Percentiles rank a stretch among this genome's conserved stretches.
Evolutionary conservation across 768 basidiomycete genomes (phyloP).

Genomic region (Russula vinacea): DNA sequence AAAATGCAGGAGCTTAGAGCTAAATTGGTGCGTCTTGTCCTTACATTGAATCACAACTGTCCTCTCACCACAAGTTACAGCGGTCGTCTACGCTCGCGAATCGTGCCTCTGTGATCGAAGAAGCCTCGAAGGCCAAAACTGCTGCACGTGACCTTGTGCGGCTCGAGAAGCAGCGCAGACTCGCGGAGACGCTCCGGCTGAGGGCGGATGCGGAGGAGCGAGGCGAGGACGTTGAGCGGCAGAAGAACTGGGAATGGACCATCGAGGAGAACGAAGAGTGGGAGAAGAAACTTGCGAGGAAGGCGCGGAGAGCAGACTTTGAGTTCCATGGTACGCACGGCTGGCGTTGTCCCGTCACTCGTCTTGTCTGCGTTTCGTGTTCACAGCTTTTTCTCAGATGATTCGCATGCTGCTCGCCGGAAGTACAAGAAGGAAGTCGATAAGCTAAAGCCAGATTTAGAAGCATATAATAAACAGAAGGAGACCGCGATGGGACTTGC

Average conservation of each 20-base stretch:
- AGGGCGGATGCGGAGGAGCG: constrained; percentile 87
- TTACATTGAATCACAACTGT: background rate
- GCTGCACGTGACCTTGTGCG: constrained; percentile 77
- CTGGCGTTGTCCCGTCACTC: constrained; percentile 19
- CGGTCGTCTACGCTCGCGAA: constrained; percentile 78
- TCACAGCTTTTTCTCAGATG: constrained; percentile 51
- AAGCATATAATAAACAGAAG: constrained; percentile 85
- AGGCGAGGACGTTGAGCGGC: constrained; percentile 88
- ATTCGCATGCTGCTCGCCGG: constrained; percentile 81
- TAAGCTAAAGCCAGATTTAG: constrained; percentile 81
- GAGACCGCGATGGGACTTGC: constrained; percentile 75
- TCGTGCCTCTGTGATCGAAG: constrained; percentile 79
- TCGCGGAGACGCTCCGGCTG: constrained; percentile 79
- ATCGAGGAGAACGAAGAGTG: constrained; percentile 95
- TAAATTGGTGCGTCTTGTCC: constrained; percentile 19
- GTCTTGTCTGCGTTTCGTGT: constrained; percentile 2
- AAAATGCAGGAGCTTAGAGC: constrained; percentile 27
- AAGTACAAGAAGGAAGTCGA: constrained; percentile 92
- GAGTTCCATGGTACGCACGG: constrained; percentile 88
- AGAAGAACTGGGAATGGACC: constrained; percentile 93
- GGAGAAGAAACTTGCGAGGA: constrained; percentile 86
- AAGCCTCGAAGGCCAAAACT: constrained; percentile 72
- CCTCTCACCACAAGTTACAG: constrained; percentile 39
- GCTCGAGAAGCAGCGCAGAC: constrained; percentile 83
- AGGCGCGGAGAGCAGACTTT: constrained; percentile 80